phyloP scores from a whole-genome alignment of 768 basidiomycete species.

The Botryobasidium botryosum region DNA sequence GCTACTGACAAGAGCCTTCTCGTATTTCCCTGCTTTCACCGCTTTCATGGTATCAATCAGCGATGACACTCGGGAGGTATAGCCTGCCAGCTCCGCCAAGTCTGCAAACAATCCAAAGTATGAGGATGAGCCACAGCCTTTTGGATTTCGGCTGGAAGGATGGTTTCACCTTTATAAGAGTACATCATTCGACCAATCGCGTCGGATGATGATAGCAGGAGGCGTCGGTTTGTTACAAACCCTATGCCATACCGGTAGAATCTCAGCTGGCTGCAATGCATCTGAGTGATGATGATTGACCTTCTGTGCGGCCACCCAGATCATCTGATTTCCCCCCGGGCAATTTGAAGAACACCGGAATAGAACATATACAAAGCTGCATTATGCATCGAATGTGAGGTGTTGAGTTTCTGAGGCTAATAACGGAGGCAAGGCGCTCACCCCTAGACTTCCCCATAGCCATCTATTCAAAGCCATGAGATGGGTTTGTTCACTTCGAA shows the following conservation, averaged over 20 bases:
- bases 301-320: slow-evolving; percentile 79
- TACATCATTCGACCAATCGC: slow-evolving; percentile 95
- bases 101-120: no score
- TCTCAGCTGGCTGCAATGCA: neutral
- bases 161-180: slow-evolving; percentile 52
- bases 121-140: no score
- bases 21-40: slow-evolving; percentile 63
- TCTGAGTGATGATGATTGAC: slow-evolving; percentile 22
- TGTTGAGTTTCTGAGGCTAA: no score
- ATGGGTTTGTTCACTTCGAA: slow-evolving; percentile 14
- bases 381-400: neutral
- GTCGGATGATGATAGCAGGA: slow-evolving; percentile 74
- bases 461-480: slow-evolving; percentile 10
- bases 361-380: slow-evolving; percentile 72
- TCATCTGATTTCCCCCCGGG: slow-evolving; percentile 48
- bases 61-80: slow-evolving; percentile 78
- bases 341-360: slow-evolving; percentile 82
- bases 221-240: slow-evolving; percentile 89
- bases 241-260: slow-evolving; percentile 28
- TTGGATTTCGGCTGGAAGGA: no score
- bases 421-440: slow-evolving; percentile 23
- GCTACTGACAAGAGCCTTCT: slow-evolving; percentile 73
- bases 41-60: slow-evolving; percentile 85
- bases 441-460: slow-evolving; percentile 88
- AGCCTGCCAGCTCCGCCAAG: slow-evolving; percentile 86